Evolutionary conservation across 106 monocot genomes (phyloP), one percentile per base, ranked within the genome.

Genomic region (Phalaenopsis aphrodite): DNA sequence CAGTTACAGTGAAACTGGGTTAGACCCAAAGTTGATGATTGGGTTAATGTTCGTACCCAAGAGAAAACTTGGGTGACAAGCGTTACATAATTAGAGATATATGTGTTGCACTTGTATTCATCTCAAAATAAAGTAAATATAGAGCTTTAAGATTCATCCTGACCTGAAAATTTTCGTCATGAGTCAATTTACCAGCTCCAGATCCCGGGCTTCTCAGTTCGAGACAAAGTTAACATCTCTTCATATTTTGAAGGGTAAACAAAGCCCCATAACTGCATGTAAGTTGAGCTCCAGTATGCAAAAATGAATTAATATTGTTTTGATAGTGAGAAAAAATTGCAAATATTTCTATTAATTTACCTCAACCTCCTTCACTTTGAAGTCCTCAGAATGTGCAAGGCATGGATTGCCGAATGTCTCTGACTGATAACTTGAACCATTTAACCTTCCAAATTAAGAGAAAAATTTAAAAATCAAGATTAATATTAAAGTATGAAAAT

Each of bases 361-460:
- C 94, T 99, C 98, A 67, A 99, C 94, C 61, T 99, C 94, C 87
- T 99, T 99, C 16, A 99, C 86, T 81, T 80, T 78, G 78, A 99
- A 99, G n/a, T 99, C 89, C 75, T 89, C 77, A 2, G 94, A 88
- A 78, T 92, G 83, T 19, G 98, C 90, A 72, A 99, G 89, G 80
- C 98, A 99, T 11, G 91, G 80, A 81, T 99, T 99, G 82, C 87
- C 90, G 81, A 91, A 99, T 16, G 98, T 99, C 23, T 99, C 98
- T 48, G 94, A 99, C 69, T 79, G 42, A 82, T 84, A 87, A 83
- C 98, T 99, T 17, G 98, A 94, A 5, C 98, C 98, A 81, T 42
- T 99, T 82, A 99, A 86, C 83, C 98, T 99, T 78, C 30, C 81
- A 81, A 80, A 49, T 5, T 64, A 45, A 69, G 12, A 12, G 12